phyloP scores from a whole-genome alignment of 2,329 filamentous ascomycete genomes.

The Alternaria sp. region DNA sequence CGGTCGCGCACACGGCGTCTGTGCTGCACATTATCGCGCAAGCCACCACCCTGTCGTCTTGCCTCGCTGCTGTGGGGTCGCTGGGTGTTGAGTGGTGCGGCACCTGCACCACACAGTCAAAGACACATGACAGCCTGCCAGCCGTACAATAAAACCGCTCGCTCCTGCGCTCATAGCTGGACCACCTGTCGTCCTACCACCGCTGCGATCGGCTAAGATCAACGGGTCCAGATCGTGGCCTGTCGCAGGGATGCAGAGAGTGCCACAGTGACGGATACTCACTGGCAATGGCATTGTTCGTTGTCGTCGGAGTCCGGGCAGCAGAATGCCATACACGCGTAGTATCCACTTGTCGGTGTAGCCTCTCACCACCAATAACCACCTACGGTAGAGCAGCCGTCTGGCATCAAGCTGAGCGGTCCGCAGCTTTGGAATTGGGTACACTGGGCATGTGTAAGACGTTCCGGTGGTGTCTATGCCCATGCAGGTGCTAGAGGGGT shows the following conservation, averaged over 20 bases:
- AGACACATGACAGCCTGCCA: conserved; percentile 25
- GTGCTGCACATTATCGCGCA: conserved; percentile 29
- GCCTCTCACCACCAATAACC: conserved; percentile 9
- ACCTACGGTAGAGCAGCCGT: conserved; percentile 10
- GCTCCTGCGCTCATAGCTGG: conserved; percentile 37
- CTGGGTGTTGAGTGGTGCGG: conserved; percentile 12
- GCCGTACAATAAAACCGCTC: conserved; percentile 23
- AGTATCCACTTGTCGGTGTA: conserved; percentile 2
- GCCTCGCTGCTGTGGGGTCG: conserved; percentile 30
- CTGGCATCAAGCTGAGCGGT: conserved; percentile 10
- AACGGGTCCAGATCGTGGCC: conserved; percentile 25
- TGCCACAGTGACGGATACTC: not conserved
- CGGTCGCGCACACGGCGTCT: conserved; percentile 28
- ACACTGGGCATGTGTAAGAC: not conserved
- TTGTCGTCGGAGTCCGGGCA: conserved; percentile 4
- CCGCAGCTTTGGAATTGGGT: conserved; percentile 1
- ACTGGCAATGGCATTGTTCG: conserved; percentile 8
- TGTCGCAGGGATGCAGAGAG: conserved; percentile 2
- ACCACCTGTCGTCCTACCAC: conserved; percentile 16
- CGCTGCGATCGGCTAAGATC: conserved; percentile 19
- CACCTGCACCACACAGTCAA: conserved; percentile 15
- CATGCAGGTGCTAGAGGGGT: conserved; percentile 25
- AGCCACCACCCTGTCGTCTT: conserved; percentile 27
- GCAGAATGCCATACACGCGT: conserved; percentile 5
- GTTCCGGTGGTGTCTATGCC: conserved; percentile 8